These are phyloP conservation scores for Olyra latifolia DNA, from an alignment of 176 grass and related monocot species.

Conservation along the genomic window DNA sequence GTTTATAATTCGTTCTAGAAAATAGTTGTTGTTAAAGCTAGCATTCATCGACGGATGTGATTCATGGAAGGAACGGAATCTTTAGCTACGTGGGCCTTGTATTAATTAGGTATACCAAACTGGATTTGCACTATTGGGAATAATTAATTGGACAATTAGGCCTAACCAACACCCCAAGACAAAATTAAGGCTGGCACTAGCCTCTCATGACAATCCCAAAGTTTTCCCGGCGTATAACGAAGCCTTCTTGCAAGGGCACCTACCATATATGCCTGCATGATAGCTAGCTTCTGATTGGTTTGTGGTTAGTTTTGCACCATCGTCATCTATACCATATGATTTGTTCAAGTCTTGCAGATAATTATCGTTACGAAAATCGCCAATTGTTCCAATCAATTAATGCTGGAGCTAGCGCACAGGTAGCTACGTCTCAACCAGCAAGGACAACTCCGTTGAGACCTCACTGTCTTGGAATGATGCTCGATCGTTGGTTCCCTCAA, in stretches of 20 bases:
- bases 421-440: conserved; percentile 38
- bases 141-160: conserved; percentile 35
- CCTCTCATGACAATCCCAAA: background rate
- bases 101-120: conserved; percentile 44
- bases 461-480: conserved; percentile 24
- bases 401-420: conserved; percentile 14
- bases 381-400: conserved; percentile 33
- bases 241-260: background rate
- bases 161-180: conserved; percentile 43
- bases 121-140: conserved; percentile 30
- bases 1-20: background rate
- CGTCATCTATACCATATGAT: background rate
- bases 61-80: conserved; percentile 28
- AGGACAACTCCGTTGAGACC: conserved; percentile 34
- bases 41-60: conserved; percentile 12
- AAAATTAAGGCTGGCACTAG: conserved; percentile 24
- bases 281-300: conserved; percentile 3
- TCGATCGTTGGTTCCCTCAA: background rate
- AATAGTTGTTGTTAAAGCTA: background rate
- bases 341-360: background rate
- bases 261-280: background rate
- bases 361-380: background rate
- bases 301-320: background rate
- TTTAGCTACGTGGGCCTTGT: conserved; percentile 40
- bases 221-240: conserved; percentile 21